A percentile compares a stretch with the other conserved stretches of the same genome.
phyloP scores from a whole-genome alignment of 805 yeast species.

The Saccharomycopsis oosterbeekiorum region DNA sequence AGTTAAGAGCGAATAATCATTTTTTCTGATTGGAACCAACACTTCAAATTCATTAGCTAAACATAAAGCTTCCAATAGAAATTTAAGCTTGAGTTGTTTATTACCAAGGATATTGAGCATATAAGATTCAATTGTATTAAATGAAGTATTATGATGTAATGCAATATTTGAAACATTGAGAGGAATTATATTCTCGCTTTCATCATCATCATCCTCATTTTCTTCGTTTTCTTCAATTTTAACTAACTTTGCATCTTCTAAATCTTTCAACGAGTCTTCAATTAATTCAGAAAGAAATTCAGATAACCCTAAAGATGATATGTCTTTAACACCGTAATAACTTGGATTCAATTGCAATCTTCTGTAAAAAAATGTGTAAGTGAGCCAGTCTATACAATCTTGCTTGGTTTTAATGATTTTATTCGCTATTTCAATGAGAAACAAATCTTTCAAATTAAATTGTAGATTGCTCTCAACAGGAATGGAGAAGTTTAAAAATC shows the following conservation, averaged over 20 bases:
- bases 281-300: conserved; percentile 77
- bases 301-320: conserved; percentile 58
- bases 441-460: conserved; percentile 49
- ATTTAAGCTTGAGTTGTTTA: conserved; percentile 43
- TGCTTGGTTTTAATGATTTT: conserved; percentile 57
- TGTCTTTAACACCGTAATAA: conserved; percentile 69
- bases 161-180: conserved; percentile 66
- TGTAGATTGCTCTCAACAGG: conserved; percentile 78
- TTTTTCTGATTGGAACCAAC: conserved; percentile 45
- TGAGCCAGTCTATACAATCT: conserved; percentile 85
- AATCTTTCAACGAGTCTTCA: conserved; percentile 57
- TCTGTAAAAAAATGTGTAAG: conserved; percentile 74
- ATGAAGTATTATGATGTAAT: conserved; percentile 58
- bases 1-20: conserved; percentile 42
- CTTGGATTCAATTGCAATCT: conserved; percentile 78
- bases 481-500: conserved; percentile 61
- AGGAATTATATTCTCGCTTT: conserved; percentile 39
- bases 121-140: conserved; percentile 57
- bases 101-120: conserved; percentile 25
- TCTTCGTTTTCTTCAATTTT: conserved; percentile 40
- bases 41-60: conserved; percentile 66
- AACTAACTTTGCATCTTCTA: conserved; percentile 50
- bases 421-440: conserved; percentile 65
- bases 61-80: conserved; percentile 54
- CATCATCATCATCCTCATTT: conserved; percentile 27